Conservation (phyloP, 768 basidiomycete species). For the Cystofilobasidium ferigula region DNA sequence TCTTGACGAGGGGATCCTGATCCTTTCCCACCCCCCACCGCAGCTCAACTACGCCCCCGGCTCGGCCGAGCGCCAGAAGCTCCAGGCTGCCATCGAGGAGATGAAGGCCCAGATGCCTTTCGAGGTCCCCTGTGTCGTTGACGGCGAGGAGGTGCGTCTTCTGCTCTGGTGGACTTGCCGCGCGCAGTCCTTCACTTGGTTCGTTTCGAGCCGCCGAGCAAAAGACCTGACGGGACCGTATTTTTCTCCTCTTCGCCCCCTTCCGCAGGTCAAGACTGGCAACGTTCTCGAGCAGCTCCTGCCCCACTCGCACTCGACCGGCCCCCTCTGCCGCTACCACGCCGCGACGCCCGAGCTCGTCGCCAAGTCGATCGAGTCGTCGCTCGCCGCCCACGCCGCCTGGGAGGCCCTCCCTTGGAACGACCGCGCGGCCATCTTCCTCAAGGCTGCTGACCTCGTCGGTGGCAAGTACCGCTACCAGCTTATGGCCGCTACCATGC, state of each 20-base stretch:
- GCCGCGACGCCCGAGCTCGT: constrained; percentile 72
- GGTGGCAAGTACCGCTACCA: constrained; percentile 78
- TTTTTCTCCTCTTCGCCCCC: not conserved
- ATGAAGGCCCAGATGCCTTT: constrained; percentile 77
- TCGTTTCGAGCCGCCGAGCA: too few species aligned
- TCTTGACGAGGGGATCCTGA: not conserved
- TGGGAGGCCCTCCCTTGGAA: constrained; percentile 97
- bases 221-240: too few species aligned
- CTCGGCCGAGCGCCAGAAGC: constrained; percentile 60
- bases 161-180: not conserved
- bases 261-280: constrained; percentile 62
- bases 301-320: constrained; percentile 65
- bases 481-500: constrained; percentile 88
- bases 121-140: constrained; percentile 84
- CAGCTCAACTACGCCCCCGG: constrained; percentile 59
- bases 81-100: constrained; percentile 61
- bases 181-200: not conserved
- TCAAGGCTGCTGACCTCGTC: constrained; percentile 92
- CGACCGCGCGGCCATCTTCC: constrained; percentile 93
- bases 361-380: constrained; percentile 67
- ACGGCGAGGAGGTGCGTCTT: constrained; percentile 66
- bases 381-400: constrained; percentile 68
- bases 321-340: constrained; percentile 71
- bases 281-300: constrained; percentile 55
- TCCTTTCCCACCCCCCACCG: not conserved